Percentiles rank a stretch among this genome's conserved stretches.
Conservation (phyloP, 2,329 filamentous ascomycete species). For the Alternaria tenuissima region DNA sequence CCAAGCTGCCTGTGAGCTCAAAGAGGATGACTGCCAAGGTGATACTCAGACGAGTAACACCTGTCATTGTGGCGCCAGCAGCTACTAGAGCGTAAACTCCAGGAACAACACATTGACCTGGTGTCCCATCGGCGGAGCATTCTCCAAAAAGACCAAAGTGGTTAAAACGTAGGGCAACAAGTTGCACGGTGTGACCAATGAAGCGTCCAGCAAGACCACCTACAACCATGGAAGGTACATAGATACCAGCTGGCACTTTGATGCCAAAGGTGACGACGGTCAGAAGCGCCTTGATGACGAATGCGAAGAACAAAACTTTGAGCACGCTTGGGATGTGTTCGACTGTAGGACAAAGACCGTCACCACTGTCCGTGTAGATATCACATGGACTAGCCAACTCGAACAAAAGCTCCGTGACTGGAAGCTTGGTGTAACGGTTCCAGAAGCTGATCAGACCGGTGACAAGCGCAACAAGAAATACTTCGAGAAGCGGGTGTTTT, state of each 20-base stretch:
- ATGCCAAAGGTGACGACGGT: slow-evolving; percentile 94
- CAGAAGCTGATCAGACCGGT: slow-evolving; percentile 90
- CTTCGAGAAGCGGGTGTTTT: slow-evolving; percentile 82
- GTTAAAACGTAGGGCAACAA: slow-evolving; percentile 77
- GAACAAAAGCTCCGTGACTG: slow-evolving; percentile 88
- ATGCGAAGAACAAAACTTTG: slow-evolving; percentile 74
- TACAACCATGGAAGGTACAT: slow-evolving; percentile 98
- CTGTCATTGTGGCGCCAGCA: slow-evolving; percentile 97
- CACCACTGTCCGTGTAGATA: slow-evolving; percentile 68
- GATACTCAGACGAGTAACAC: slow-evolving; percentile 90
- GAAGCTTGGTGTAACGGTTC: slow-evolving; percentile 88
- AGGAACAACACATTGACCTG: slow-evolving; percentile 88
- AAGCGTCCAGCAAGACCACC: slow-evolving; percentile 90
- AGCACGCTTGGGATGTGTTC: slow-evolving; percentile 84
- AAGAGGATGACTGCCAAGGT: slow-evolving; percentile 95
- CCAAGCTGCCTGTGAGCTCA: slow-evolving; percentile 91
- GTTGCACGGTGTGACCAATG: slow-evolving; percentile 85
- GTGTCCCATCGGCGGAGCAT: slow-evolving; percentile 72
- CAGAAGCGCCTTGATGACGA: slow-evolving; percentile 87
- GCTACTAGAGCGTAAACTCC: slow-evolving; percentile 97
- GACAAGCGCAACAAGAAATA: slow-evolving; percentile 82
- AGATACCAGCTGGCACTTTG: slow-evolving; percentile 95
- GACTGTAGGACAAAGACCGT: slow-evolving; percentile 79
- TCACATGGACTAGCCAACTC: slow-evolving; percentile 91
- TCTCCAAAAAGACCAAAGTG: slow-evolving; percentile 75